phyloP scores from a whole-genome alignment of 106 monocot genomes.

The Vanilla planifolia region DNA sequence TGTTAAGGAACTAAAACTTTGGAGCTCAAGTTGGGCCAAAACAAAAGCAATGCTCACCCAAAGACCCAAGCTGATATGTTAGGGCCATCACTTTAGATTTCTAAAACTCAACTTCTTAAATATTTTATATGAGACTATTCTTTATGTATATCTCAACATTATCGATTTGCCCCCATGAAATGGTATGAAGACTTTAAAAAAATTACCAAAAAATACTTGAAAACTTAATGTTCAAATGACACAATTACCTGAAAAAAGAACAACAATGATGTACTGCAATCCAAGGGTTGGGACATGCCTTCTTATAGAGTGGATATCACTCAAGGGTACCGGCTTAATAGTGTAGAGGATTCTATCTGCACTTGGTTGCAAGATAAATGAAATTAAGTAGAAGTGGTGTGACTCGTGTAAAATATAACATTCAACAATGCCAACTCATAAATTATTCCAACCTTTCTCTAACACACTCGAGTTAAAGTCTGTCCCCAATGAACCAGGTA shows the following conservation, averaged over 20 bases:
- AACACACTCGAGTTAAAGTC: conserved; percentile 18
- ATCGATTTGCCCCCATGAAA: neutral
- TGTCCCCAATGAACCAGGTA: conserved; percentile 27
- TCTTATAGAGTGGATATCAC: conserved; percentile 69
- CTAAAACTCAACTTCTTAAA: too few relatives aligned
- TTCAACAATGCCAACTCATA: neutral
- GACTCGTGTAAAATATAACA: neutral
- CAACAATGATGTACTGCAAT: conserved; percentile 84
- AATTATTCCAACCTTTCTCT: conserved; percentile 48
- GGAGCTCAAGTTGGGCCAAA: too few relatives aligned
- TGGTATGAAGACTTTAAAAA: too few relatives aligned
- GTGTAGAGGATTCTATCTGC: conserved; percentile 82
- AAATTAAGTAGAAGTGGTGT: too few relatives aligned
- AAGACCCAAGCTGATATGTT: too few relatives aligned
- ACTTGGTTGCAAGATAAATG: neutral
- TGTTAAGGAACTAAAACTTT: too few relatives aligned
- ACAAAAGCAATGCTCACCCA: too few relatives aligned
- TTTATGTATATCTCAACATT: too few relatives aligned
- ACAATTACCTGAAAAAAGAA: conserved; percentile 72
- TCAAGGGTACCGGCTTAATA: conserved; percentile 57
- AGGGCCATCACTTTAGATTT: too few relatives aligned
- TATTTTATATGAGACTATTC: too few relatives aligned
- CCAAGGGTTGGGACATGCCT: conserved; percentile 78
- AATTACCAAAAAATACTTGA: too few relatives aligned
- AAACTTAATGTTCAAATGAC: neutral